Percentiles rank a stretch among this genome's conserved stretches.
phyloP scores from a whole-genome alignment of 176 grass and related monocot genomes.

The Chrysopogon serrulatus region DNA sequence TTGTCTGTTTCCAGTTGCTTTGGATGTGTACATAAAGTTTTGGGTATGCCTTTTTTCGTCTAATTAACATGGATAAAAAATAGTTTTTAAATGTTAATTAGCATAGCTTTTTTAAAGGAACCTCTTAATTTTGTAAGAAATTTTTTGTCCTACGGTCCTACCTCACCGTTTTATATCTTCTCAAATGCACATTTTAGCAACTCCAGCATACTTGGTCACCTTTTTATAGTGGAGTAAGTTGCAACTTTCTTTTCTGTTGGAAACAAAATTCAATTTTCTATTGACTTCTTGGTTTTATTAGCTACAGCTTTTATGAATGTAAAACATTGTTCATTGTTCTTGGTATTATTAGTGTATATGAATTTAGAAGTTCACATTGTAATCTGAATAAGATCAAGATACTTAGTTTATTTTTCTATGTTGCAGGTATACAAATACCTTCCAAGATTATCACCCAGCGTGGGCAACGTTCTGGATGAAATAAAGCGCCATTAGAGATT shows the following conservation, averaged over 20 bases:
- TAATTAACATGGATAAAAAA: not conserved
- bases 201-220: not conserved
- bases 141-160: not conserved
- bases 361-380: not conserved
- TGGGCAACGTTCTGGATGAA: conserved; percentile 71
- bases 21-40: conserved; percentile 84
- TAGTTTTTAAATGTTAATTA: not conserved
- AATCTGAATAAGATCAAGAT: not conserved
- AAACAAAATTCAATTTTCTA: not conserved
- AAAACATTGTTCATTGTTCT: conserved; percentile 4
- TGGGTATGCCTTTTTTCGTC: conserved; percentile 51
- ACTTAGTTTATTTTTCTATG: conserved; percentile 23
- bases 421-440: conserved; percentile 91
- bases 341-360: not conserved
- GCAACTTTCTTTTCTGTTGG: not conserved
- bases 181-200: not conserved
- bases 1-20: conserved; percentile 70
- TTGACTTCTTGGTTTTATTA: not conserved
- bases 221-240: not conserved
- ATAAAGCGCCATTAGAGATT: conserved; percentile 67
- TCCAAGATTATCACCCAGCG: conserved; percentile 85
- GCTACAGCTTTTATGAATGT: conserved; percentile 1
- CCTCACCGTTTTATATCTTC: not conserved
- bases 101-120: not conserved
- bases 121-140: not conserved